A percentile compares a stretch with the other conserved stretches of the same genome.
These are phyloP conservation scores for Lumnitzera racemosa DNA, from an alignment of 345 rosid species.

Conservation along the genomic window DNA sequence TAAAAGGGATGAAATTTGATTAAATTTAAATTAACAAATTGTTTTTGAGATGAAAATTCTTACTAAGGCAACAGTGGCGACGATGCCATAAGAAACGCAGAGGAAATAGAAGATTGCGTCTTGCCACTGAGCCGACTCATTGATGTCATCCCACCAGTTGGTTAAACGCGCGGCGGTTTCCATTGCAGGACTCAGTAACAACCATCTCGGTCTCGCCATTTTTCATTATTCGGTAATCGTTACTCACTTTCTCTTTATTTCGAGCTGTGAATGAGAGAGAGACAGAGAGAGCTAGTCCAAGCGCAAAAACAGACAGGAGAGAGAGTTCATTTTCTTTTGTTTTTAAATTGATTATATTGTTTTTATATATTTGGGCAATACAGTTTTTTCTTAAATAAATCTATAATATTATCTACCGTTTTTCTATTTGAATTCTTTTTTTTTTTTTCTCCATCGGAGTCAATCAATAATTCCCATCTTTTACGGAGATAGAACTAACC, in stretches of 20 bases:
- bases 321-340: background rate
- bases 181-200: background rate
- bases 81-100: constrained; percentile 35
- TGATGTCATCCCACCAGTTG: constrained; percentile 43
- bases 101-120: constrained; percentile 40
- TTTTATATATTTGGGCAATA: no score
- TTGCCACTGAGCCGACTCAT: constrained; percentile 37
- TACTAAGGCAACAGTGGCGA: constrained; percentile 39
- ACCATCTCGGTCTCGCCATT: constrained; percentile 7
- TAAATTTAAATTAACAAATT: no score
- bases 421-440: no score
- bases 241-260: constrained; percentile 2
- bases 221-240: background rate
- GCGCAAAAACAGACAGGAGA: background rate
- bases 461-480: no score
- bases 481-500: no score
- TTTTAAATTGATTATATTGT: no score
- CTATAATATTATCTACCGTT: no score
- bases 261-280: background rate
- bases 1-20: background rate
- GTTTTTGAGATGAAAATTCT: background rate
- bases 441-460: no score
- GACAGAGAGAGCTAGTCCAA: background rate
- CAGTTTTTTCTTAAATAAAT: no score
- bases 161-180: constrained; percentile 2